phyloP scores from a whole-genome alignment of 768 basidiomycete genomes.

The Boletus fagicola region DNA sequence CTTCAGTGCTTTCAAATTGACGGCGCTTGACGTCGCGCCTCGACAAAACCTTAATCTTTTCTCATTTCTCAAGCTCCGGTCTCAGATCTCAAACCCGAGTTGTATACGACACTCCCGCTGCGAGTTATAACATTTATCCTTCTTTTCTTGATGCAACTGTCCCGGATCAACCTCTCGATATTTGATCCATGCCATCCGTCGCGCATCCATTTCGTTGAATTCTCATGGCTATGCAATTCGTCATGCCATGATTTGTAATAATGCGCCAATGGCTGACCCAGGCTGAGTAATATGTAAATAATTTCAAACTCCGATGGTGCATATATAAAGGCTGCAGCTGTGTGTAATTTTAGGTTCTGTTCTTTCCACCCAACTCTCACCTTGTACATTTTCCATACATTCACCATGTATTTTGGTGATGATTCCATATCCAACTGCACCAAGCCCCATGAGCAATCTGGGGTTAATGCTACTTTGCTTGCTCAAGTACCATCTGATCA shows the following conservation, averaged over 20 bases:
- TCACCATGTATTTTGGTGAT: conserved; percentile 5
- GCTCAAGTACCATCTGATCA: neutral
- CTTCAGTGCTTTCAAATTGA: conserved; percentile 27
- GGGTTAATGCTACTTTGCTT: neutral
- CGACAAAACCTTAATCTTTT: conserved; percentile 18
- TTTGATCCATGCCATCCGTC: too few relatives aligned
- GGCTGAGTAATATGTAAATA: neutral
- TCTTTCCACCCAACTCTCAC: conserved; percentile 1
- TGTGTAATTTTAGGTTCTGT: neutral
- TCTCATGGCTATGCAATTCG: neutral
- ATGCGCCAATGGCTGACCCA: neutral
- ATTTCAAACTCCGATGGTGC: conserved; percentile 17
- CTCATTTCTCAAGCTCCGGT: conserved; percentile 3
- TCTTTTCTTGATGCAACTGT: neutral
- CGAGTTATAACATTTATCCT: neutral
- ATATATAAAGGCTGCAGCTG: conserved; percentile 12
- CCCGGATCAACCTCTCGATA: too few relatives aligned
- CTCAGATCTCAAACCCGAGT: too few relatives aligned
- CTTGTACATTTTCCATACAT: neutral
- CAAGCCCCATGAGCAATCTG: neutral
- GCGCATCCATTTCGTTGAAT: neutral
- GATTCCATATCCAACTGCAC: neutral
- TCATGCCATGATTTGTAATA: neutral
- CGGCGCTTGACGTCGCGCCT: neutral
- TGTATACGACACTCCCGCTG: neutral